phyloP scores from a whole-genome alignment of 148 eudicot species.

The Amaranthus palmeri region DNA sequence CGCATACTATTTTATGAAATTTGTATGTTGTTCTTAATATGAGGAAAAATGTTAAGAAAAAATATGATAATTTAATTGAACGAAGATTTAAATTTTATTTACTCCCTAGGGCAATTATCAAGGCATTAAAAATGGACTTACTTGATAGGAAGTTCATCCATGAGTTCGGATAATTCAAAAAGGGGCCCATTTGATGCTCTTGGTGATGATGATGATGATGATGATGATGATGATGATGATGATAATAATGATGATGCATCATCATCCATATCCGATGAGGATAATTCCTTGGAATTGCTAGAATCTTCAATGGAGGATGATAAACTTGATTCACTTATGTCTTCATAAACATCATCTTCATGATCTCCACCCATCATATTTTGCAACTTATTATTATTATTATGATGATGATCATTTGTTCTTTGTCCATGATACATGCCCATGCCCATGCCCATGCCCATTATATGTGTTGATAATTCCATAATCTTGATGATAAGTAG shows the following conservation, averaged over 20 bases:
- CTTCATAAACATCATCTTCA: conserved; percentile 4
- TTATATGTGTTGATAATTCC: conserved; percentile 23
- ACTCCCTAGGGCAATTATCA: background rate
- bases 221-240: conserved; percentile 34
- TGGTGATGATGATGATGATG: conserved; percentile 34
- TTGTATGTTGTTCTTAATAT: no score
- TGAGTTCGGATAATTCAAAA: conserved; percentile 56
- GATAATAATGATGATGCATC: conserved; percentile 56
- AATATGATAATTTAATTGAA: no score
- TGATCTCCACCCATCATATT: conserved; percentile 24
- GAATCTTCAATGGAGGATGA: conserved; percentile 37
- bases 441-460: conserved; percentile 5
- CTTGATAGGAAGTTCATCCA: conserved; percentile 84
- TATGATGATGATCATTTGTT: conserved; percentile 10
- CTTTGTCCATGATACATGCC: conserved; percentile 16
- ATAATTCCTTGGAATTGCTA: conserved; percentile 38
- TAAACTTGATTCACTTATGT: conserved; percentile 17
- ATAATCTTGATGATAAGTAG: conserved; percentile 22
- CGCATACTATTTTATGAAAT: no score
- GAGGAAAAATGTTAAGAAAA: no score
- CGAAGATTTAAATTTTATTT: no score
- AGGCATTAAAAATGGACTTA: conserved; percentile 30
- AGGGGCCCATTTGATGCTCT: conserved; percentile 35
- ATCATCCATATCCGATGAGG: conserved; percentile 51
- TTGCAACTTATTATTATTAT: conserved; percentile 18